Conservation (phyloP, 192 early-diverging fungal genomes). For the Linnemannia elongata region DNA sequence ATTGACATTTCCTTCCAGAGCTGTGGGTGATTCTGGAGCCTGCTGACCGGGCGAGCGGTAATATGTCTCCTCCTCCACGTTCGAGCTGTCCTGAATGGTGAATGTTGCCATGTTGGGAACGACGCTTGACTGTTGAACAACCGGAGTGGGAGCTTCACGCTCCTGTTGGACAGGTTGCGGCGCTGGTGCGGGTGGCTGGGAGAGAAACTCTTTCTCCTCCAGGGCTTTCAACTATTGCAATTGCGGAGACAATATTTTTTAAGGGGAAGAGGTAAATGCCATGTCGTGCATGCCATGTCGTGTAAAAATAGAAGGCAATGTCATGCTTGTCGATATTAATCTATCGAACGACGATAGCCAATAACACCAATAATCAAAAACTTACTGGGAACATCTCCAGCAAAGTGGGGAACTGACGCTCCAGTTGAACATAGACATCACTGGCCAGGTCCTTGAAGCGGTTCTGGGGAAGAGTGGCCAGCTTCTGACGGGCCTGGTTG, state of each 20-base stretch:
- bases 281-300: not conserved
- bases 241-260: not conserved
- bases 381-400: constrained; percentile 59
- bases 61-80: constrained; percentile 38
- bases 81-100: constrained; percentile 50
- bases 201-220: constrained; percentile 42
- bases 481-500: constrained; percentile 96
- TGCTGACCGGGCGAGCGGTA: constrained; percentile 44
- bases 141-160: constrained; percentile 38
- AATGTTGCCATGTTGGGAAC: constrained; percentile 53
- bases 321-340: not conserved
- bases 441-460: constrained; percentile 94
- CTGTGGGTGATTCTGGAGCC: constrained; percentile 28
- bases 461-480: constrained; percentile 88
- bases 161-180: constrained; percentile 28
- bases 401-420: constrained; percentile 70
- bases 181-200: constrained; percentile 16
- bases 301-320: not conserved
- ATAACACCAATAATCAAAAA: not conserved
- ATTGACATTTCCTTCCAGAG: constrained; percentile 58
- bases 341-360: not conserved
- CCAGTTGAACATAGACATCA: constrained; percentile 87
- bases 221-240: constrained; percentile 35
- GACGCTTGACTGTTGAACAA: constrained; percentile 48
- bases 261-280: not conserved